phyloP scores from a whole-genome alignment of 2,329 filamentous ascomycete species.

The Raffaelea arxii region DNA sequence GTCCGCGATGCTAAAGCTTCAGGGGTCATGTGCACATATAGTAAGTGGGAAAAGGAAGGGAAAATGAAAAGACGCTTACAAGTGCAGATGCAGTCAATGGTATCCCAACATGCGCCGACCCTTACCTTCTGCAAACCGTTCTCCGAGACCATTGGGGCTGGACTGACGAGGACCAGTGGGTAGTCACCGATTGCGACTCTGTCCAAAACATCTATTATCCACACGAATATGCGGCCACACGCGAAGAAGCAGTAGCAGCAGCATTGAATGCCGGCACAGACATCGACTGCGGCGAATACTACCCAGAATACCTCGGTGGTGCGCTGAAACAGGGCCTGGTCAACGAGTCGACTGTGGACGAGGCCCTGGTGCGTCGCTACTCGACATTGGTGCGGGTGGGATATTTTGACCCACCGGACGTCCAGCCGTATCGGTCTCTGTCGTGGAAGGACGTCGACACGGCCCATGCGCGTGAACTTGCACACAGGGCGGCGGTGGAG shows the following conservation, averaged over 20 bases:
- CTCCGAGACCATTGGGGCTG: constrained; percentile 49
- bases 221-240: constrained; percentile 24
- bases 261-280: constrained; percentile 26
- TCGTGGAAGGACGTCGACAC: constrained; percentile 46
- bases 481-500: constrained; percentile 41
- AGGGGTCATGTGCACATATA: constrained; percentile 55
- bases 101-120: constrained; percentile 47
- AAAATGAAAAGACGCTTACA: too few species aligned
- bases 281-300: constrained; percentile 16
- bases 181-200: constrained; percentile 1
- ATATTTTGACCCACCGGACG: constrained; percentile 41
- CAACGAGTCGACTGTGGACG: constrained; percentile 34
- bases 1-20: constrained; percentile 45
- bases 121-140: constrained; percentile 52
- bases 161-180: constrained; percentile 33
- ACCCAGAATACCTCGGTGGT: constrained; percentile 16
- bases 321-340: constrained; percentile 25
- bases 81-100: constrained; percentile 60
- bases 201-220: constrained; percentile 12
- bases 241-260: constrained; percentile 17
- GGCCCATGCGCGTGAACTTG: constrained; percentile 41
- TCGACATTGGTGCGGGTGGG: constrained; percentile 43
- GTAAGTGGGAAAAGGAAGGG: too few species aligned
- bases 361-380: constrained; percentile 41
- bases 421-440: constrained; percentile 36